phyloP scores from a whole-genome alignment of 2,329 filamentous ascomycete genomes.

The Ophiocordyceps camponoti-floridani region DNA sequence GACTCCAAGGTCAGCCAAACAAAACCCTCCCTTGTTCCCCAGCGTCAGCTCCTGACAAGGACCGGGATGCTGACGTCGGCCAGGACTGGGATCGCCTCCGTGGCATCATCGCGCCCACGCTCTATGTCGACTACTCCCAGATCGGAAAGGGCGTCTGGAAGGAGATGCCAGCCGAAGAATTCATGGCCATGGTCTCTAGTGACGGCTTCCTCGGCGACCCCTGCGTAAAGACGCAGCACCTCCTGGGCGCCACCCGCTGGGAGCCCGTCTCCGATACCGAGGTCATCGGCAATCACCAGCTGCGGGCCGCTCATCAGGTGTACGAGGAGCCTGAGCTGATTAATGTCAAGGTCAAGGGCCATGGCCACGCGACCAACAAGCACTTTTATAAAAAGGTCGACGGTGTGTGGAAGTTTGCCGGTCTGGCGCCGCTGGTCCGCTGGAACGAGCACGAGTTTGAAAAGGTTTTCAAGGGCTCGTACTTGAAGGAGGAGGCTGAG shows the following conservation, averaged over 20 bases:
- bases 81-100: slow-evolving; percentile 38
- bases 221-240: slow-evolving; percentile 36
- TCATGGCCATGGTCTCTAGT: slow-evolving; percentile 31
- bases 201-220: slow-evolving; percentile 33
- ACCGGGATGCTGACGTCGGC: too few relatives aligned
- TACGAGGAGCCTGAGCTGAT: slow-evolving; percentile 28
- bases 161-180: slow-evolving; percentile 34
- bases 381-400: slow-evolving; percentile 40
- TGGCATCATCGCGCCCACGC: slow-evolving; percentile 30
- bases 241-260: slow-evolving; percentile 34
- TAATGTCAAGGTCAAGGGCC: slow-evolving; percentile 33
- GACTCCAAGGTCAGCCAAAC: slow-evolving; percentile 36
- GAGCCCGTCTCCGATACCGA: slow-evolving; percentile 27
- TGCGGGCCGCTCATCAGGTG: slow-evolving; percentile 38
- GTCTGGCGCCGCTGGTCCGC: slow-evolving; percentile 31
- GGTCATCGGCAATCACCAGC: slow-evolving; percentile 35
- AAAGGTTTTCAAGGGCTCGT: slow-evolving; percentile 6
- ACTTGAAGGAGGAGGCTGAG: not conserved
- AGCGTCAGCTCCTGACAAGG: too few relatives aligned
- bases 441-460: slow-evolving; percentile 39
- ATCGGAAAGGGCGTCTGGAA: slow-evolving; percentile 18
- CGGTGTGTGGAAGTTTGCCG: slow-evolving; percentile 39
- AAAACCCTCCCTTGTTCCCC: too few relatives aligned
- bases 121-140: slow-evolving; percentile 7
- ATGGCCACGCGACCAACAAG: slow-evolving; percentile 29